A percentile compares a stretch with the other conserved stretches of the same genome.
These are phyloP conservation scores for Petunia hybrid DNA, from an alignment of 305 asterid species.

Conservation along the genomic window DNA sequence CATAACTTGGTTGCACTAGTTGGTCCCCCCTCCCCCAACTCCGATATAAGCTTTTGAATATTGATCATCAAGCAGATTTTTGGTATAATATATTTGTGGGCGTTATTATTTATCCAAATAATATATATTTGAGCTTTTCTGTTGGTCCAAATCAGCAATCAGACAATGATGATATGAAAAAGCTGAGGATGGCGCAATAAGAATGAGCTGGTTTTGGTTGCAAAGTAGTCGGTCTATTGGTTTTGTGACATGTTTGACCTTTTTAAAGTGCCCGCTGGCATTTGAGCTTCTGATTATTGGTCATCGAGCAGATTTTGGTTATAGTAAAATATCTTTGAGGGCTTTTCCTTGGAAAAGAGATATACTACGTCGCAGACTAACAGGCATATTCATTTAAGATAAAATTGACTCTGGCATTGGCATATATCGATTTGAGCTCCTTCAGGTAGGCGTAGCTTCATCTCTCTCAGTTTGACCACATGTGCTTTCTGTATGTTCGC, in stretches of 20 bases:
- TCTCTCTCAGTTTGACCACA: background rate
- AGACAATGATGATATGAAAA: background rate
- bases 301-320: slow-evolving; percentile 12
- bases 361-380: background rate
- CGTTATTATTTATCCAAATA: background rate
- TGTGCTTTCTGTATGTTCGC: slow-evolving; percentile 35
- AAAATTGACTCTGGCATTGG: background rate
- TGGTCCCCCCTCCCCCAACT: background rate
- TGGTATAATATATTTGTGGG: background rate
- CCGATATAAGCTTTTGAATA: background rate
- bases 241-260: background rate
- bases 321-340: background rate
- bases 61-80: slow-evolving; percentile 17
- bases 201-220: background rate
- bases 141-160: background rate
- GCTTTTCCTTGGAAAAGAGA: background rate
- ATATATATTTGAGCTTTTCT: background rate
- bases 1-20: background rate
- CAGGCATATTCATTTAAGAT: background rate
- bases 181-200: background rate
- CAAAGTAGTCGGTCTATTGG: slow-evolving; percentile 20
- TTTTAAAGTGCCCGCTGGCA: background rate
- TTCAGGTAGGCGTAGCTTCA: background rate
- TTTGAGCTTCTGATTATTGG: background rate
- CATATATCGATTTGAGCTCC: slow-evolving; percentile 3